Evolutionary conservation across 305 asterid species (phyloP).

Genomic region (Rubia balearica): DNA sequence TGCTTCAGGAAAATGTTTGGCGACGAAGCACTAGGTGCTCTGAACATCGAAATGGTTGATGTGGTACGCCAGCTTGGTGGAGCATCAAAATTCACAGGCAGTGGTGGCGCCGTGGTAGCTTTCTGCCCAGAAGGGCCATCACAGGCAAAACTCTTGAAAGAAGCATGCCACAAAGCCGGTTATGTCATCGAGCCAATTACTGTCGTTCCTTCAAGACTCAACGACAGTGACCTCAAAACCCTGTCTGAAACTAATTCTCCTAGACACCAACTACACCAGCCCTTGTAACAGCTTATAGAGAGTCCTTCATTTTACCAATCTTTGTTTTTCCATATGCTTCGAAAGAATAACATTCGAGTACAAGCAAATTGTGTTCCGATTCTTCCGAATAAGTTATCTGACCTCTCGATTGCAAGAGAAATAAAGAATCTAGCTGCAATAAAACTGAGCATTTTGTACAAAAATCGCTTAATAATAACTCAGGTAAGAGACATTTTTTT

Average conservation of each 20-base stretch:
- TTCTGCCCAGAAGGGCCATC: slow-evolving; percentile 77
- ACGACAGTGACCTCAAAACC: slow-evolving; percentile 25
- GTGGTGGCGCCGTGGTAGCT: slow-evolving; percentile 87
- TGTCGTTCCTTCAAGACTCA: slow-evolving; percentile 50
- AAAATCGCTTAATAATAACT: not conserved
- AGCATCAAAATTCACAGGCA: slow-evolving; percentile 89
- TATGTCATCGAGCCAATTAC: slow-evolving; percentile 43
- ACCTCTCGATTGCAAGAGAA: not conserved
- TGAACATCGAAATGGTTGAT: slow-evolving; percentile 10
- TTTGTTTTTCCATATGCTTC: not conserved
- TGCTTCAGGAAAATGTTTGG: slow-evolving; percentile 65
- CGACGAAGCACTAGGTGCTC: slow-evolving; percentile 53
- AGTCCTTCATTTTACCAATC: slow-evolving; percentile 22
- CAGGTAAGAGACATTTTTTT: too few species aligned
- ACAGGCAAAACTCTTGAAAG: slow-evolving; percentile 57
- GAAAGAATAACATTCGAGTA: not conserved
- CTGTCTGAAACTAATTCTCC: slow-evolving; percentile 9
- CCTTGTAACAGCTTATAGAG: not conserved
- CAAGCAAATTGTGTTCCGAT: not conserved
- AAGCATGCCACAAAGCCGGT: slow-evolving; percentile 56
- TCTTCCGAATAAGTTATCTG: not conserved
- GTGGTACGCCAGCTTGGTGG: slow-evolving; percentile 50
- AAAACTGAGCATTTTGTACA: not conserved
- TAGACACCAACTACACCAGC: not conserved
- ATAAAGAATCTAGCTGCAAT: not conserved